phyloP scores from a whole-genome alignment of 768 basidiomycete species.

The Termitomyces sp. region DNA sequence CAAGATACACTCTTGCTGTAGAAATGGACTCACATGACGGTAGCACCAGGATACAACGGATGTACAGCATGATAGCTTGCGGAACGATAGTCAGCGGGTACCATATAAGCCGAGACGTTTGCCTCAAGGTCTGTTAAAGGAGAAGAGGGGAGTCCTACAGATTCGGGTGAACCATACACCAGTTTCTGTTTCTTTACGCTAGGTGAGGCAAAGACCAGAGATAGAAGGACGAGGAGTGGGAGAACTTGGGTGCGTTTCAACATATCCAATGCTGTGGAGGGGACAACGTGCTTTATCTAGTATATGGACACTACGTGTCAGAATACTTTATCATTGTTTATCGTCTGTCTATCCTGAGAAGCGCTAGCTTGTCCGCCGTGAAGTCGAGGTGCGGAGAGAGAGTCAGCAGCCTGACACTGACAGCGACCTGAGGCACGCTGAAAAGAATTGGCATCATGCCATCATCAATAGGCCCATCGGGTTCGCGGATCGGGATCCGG shows the following conservation, averaged over 20 bases:
- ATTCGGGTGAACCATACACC: conserved; percentile 18
- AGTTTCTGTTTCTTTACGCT: neutral
- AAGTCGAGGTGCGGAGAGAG: too few relatives aligned
- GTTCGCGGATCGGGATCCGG: too few relatives aligned
- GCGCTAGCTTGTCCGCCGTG: too few relatives aligned
- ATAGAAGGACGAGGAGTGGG: neutral
- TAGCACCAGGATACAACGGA: conserved; percentile 26
- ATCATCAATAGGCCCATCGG: too few relatives aligned
- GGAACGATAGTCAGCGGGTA: conserved; percentile 23
- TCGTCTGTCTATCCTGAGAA: too few relatives aligned
- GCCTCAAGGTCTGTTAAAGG: conserved; percentile 22
- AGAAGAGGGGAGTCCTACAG: conserved; percentile 17
- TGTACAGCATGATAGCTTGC: conserved; percentile 21
- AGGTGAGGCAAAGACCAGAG: neutral
- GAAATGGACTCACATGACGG: conserved; percentile 21
- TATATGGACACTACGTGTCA: too few relatives aligned
- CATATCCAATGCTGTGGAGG: neutral
- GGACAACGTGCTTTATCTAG: too few relatives aligned
- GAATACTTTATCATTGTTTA: too few relatives aligned
- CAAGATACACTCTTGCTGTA: neutral
- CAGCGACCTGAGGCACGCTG: too few relatives aligned
- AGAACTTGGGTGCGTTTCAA: neutral
- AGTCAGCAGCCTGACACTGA: too few relatives aligned
- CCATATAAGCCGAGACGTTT: conserved; percentile 24
- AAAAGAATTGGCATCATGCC: too few relatives aligned